phyloP scores from a whole-genome alignment of 106 monocot species.

The Phalaenopsis aphrodite region DNA sequence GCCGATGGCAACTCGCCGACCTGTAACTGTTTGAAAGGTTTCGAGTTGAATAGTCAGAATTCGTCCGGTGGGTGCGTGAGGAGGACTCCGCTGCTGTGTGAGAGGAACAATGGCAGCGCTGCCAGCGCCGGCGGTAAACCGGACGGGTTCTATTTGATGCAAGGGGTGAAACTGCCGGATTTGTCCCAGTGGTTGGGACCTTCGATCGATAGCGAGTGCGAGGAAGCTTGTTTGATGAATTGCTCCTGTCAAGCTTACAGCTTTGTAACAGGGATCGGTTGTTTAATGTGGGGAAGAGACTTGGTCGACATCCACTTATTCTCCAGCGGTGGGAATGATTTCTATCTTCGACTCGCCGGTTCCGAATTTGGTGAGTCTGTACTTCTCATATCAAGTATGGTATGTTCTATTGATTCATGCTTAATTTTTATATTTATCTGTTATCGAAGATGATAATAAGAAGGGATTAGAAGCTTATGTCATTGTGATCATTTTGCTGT shows the following conservation, averaged over 20 bases:
- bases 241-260: slow-evolving; percentile 51
- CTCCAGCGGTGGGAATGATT: slow-evolving; percentile 13
- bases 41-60: slow-evolving; percentile 12
- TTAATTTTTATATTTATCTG: not conserved
- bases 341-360: slow-evolving; percentile 23
- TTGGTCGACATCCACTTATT: slow-evolving; percentile 26
- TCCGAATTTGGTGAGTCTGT: slow-evolving; percentile 15
- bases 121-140: not conserved
- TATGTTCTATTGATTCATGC: not conserved
- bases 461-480: not conserved
- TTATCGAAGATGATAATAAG: slow-evolving; percentile 4
- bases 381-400: not conserved
- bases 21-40: slow-evolving; percentile 27
- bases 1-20: not conserved
- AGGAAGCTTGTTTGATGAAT: slow-evolving; percentile 21
- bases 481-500: not conserved
- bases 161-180: slow-evolving; percentile 46
- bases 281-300: slow-evolving; percentile 34
- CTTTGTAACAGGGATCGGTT: slow-evolving; percentile 29
- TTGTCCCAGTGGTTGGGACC: slow-evolving; percentile 20
- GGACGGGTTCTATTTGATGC: slow-evolving; percentile 35
- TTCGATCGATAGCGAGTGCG: slow-evolving; percentile 11
- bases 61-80: slow-evolving; percentile 2
- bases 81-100: slow-evolving; percentile 10
- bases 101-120: not conserved